These are phyloP conservation scores for Globisporangium alternatum DNA, from an alignment of 352 stramenopile species.

Conservation along the genomic window DNA sequence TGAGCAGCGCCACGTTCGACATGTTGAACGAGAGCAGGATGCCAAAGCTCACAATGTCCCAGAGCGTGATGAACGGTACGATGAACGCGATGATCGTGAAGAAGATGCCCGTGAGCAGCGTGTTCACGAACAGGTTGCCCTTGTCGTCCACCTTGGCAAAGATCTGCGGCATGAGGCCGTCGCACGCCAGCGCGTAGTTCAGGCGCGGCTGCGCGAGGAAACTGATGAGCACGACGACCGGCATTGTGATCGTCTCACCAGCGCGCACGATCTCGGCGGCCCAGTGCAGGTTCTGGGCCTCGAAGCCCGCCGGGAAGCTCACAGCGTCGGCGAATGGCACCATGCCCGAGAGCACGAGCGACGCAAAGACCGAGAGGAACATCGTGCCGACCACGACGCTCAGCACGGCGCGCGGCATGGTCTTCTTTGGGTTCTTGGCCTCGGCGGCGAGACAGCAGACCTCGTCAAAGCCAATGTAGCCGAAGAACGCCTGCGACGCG, in stretches of 20 bases:
- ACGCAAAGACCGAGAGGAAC: conserved; percentile 59
- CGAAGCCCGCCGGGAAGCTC: conserved; percentile 47
- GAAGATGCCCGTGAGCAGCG: conserved; percentile 56
- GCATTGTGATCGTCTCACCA: conserved; percentile 83
- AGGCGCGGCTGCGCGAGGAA: conserved; percentile 92
- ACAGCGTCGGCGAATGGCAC: conserved; percentile 10
- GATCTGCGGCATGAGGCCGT: conserved; percentile 90
- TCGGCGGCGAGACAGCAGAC: conserved; percentile 88
- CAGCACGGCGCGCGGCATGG: conserved; percentile 78
- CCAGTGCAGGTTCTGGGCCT: conserved; percentile 35
- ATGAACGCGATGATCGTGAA: conserved; percentile 70
- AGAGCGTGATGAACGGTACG: conserved; percentile 75
- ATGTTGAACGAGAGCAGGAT: conserved; percentile 90
- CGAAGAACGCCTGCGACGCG: conserved; percentile 89
- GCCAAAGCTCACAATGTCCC: conserved; percentile 88
- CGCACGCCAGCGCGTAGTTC: conserved; percentile 90
- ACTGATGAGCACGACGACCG: conserved; percentile 91
- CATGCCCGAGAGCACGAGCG: conserved; percentile 85
- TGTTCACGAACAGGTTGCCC: conserved; percentile 80
- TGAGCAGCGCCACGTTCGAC: conserved; percentile 70
- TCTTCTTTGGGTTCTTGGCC: conserved; percentile 56
- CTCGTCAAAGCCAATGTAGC: conserved; percentile 93
- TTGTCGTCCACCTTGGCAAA: conserved; percentile 87
- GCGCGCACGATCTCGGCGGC: conserved; percentile 48
- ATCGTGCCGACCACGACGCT: conserved; percentile 72